Evolutionary conservation across 371 early-diverging fungal genomes (phyloP), one percentile per base, ranked within the genome.

Genomic region (Syncephalis fuscata): DNA sequence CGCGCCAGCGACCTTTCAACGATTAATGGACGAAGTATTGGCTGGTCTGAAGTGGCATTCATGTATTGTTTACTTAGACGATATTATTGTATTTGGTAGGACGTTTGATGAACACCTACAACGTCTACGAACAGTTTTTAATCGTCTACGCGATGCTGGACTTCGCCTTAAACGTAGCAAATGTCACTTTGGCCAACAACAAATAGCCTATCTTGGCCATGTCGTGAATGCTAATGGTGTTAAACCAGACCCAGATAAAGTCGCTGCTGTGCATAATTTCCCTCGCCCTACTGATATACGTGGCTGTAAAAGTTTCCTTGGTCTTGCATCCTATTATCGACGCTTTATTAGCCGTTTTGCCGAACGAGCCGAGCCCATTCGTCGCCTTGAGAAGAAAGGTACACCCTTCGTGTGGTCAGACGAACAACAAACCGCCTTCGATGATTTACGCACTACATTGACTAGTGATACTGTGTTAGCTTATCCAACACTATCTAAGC

Each of bases 1-100:
- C 46, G 66, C 66, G 5, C 62, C 64, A 16, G 60, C 59, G 0
- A 62, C 58, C 0, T 58, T 64, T 26, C 63, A 62, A 45, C 50
- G 58, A 16, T 11, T 60, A 5, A 58, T 66, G 59, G 60, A 70
- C 45, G 11, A 39, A 20, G 50, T 67, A 11, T 57, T 69, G 14
- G 54, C 48, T 14, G 61, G 54, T 24, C 43, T 59, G 0, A 53
- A 47, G 27, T 41, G 61, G 4, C 41, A 44, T 9, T 66, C 57
- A 25, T 56, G 66, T 0, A 48, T 55, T 11, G 48, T 68, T 0
- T 72, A 68, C 44, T 49, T 74, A 1, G 72, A 73, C 44, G 70
- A 74, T 52, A 61, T 71, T 20, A 46, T 70, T 0, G 48, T 71
- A 10, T 71, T 52, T 44, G 62, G 61, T 9, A 11, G 24, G 1